A percentile compares a stretch with the other conserved stretches of the same genome.
Conservation (phyloP, 768 basidiomycete species). For the Mycena vulgaris region DNA sequence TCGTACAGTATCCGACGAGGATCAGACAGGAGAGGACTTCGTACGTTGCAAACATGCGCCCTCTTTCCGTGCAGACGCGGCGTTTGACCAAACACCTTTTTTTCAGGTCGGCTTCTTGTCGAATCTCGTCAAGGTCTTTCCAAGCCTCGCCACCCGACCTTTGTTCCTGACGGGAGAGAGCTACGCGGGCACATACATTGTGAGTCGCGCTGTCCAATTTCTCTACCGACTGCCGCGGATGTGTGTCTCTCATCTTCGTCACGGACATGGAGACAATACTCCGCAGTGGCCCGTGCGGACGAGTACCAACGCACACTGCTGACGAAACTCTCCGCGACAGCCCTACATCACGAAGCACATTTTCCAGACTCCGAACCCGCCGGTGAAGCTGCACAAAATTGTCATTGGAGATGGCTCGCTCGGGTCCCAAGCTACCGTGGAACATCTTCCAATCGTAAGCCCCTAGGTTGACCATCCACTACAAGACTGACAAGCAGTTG, state of each 20-base stretch:
- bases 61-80: not conserved
- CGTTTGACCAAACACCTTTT: not conserved
- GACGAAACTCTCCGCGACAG: slow-evolving; percentile 42
- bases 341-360: slow-evolving; percentile 69
- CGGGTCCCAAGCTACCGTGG: slow-evolving; percentile 50
- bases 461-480: not conserved
- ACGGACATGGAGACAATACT: slow-evolving; percentile 4
- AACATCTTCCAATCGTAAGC: slow-evolving; percentile 55
- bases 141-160: slow-evolving; percentile 64
- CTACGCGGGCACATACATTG: slow-evolving; percentile 69
- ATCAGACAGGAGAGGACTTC: slow-evolving; percentile 58
- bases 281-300: not conserved
- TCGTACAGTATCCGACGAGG: slow-evolving; percentile 55
- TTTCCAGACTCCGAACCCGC: slow-evolving; percentile 59
- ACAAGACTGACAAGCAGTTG: not conserved
- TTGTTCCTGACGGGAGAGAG: slow-evolving; percentile 66
- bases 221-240: not conserved
- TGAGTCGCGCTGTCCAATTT: slow-evolving; percentile 42
- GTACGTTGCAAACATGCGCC: slow-evolving; percentile 16
- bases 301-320: slow-evolving; percentile 9
- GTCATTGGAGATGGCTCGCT: slow-evolving; percentile 67
- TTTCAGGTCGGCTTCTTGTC: slow-evolving; percentile 63
- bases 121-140: slow-evolving; percentile 69
- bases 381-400: slow-evolving; percentile 63
- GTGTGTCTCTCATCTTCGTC: not conserved